A percentile compares a stretch with the other conserved stretches of the same genome.
These are phyloP conservation scores for Thymus quinquecostatus DNA, from an alignment of 257 asterid species.

Conservation along the genomic window DNA sequence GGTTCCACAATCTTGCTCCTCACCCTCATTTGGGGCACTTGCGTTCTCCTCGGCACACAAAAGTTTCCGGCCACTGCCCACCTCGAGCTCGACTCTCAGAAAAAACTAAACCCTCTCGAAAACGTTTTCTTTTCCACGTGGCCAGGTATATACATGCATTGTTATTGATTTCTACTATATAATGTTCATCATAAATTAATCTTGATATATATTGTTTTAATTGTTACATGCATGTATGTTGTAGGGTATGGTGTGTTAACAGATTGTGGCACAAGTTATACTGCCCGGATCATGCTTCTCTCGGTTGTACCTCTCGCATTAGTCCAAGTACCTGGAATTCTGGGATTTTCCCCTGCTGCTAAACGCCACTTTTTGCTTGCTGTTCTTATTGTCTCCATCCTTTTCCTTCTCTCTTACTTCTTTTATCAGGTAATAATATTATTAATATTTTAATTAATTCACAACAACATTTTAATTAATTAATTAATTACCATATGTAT, in stretches of 20 bases:
- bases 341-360: conserved; percentile 32
- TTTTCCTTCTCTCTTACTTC: conserved; percentile 54
- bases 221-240: background rate
- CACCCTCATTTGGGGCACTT: conserved; percentile 64
- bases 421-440: conserved; percentile 58
- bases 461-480: too few relatives aligned
- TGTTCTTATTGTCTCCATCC: conserved; percentile 47
- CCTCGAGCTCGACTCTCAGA: background rate
- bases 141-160: conserved; percentile 40
- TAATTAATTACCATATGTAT: background rate
- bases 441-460: too few relatives aligned
- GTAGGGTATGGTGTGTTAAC: conserved; percentile 58
- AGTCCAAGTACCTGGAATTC: conserved; percentile 42
- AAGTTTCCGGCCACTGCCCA: conserved; percentile 16
- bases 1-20: conserved; percentile 72
- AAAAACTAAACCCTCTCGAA: conserved; percentile 37
- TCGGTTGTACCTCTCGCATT: conserved; percentile 55
- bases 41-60: conserved; percentile 51
- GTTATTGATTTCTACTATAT: background rate
- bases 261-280: conserved; percentile 45
- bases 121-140: conserved; percentile 40
- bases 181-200: background rate
- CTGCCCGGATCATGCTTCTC: conserved; percentile 60
- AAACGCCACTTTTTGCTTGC: conserved; percentile 36
- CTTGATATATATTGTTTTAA: background rate